Evolutionary conservation across 1,284 basidiomycete species (phyloP).

Genomic region (Paramarasmius palmivorus): DNA sequence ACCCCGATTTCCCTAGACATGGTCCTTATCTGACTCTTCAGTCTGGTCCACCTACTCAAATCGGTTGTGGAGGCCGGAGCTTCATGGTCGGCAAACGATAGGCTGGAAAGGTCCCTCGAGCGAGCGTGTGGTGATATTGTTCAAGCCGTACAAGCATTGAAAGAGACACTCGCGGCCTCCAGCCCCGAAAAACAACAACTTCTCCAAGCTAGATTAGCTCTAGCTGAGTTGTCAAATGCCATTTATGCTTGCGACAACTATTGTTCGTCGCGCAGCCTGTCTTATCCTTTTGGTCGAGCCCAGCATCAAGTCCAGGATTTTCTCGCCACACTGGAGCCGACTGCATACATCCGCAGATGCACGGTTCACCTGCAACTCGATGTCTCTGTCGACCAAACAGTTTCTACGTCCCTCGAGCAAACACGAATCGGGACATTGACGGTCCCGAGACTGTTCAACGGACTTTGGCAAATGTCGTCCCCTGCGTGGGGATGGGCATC

Average conservation of each 20-base stretch:
- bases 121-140: conserved; percentile 19
- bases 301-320: conserved; percentile 15
- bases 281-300: conserved; percentile 17
- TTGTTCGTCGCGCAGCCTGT: conserved; percentile 6
- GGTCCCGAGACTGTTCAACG: conserved; percentile 43
- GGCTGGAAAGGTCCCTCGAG: conserved; percentile 8
- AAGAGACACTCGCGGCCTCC: conserved; percentile 12
- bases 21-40: background rate
- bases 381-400: conserved; percentile 1
- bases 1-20: background rate
- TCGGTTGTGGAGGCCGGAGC: conserved; percentile 10
- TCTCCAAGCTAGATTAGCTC: conserved; percentile 8
- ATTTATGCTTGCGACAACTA: conserved; percentile 14
- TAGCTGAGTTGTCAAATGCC: conserved; percentile 8
- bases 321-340: background rate
- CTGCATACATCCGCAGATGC: background rate
- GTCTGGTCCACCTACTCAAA: conserved; percentile 16
- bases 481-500: conserved; percentile 51
- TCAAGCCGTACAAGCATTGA: conserved; percentile 22
- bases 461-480: conserved; percentile 52
- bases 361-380: background rate
- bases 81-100: conserved; percentile 11
- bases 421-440: conserved; percentile 9
- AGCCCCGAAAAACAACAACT: conserved; percentile 3
- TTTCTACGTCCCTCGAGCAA: background rate